phyloP scores from a whole-genome alignment of 2,329 filamentous ascomycete species.

The Orbilia brochopaga region DNA sequence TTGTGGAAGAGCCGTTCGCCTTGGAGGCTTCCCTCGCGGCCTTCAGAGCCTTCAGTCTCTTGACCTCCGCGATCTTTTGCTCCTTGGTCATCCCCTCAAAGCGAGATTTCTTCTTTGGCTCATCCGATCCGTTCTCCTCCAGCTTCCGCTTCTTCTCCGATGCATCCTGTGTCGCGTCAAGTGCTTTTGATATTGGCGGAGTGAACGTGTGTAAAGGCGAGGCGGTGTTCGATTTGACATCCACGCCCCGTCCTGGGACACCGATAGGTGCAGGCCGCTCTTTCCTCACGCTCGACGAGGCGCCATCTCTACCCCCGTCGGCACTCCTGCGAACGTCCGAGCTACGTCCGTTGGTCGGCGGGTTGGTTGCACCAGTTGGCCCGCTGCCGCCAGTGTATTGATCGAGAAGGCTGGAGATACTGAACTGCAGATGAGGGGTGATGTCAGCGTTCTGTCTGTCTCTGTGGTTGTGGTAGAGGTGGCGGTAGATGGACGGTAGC shows the following conservation, averaged over 20 bases:
- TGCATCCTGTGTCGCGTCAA: slow-evolving; percentile 38
- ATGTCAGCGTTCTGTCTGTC: slow-evolving; percentile 10
- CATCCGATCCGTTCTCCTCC: slow-evolving; percentile 32
- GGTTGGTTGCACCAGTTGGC: slow-evolving; percentile 6
- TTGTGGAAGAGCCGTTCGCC: slow-evolving; percentile 18
- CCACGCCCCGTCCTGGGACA: slow-evolving; percentile 26
- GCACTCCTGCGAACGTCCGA: slow-evolving; percentile 36
- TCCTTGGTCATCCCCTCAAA: slow-evolving; percentile 52
- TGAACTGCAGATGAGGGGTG: slow-evolving; percentile 28
- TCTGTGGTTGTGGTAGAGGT: too few species aligned
- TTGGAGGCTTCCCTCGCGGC: slow-evolving; percentile 40
- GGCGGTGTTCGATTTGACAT: slow-evolving; percentile 26
- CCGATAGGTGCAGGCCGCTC: slow-evolving; percentile 47
- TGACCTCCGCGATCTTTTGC: slow-evolving; percentile 45
- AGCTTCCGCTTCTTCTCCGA: slow-evolving; percentile 41
- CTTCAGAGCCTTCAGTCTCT: slow-evolving; percentile 47
- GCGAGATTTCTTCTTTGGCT: slow-evolving; percentile 49
- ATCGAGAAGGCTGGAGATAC: slow-evolving; percentile 34
- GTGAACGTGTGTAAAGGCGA: slow-evolving; percentile 47
- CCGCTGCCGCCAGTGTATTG: slow-evolving; percentile 28
- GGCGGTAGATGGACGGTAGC: neutral
- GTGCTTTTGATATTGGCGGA: slow-evolving; percentile 43
- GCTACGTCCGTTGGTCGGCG: slow-evolving; percentile 36
- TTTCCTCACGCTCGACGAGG: slow-evolving; percentile 28
- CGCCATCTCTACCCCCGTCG: slow-evolving; percentile 29